Conservation (phyloP, 169 alveolate genomes). For the Eimeria falciformis region DNA sequence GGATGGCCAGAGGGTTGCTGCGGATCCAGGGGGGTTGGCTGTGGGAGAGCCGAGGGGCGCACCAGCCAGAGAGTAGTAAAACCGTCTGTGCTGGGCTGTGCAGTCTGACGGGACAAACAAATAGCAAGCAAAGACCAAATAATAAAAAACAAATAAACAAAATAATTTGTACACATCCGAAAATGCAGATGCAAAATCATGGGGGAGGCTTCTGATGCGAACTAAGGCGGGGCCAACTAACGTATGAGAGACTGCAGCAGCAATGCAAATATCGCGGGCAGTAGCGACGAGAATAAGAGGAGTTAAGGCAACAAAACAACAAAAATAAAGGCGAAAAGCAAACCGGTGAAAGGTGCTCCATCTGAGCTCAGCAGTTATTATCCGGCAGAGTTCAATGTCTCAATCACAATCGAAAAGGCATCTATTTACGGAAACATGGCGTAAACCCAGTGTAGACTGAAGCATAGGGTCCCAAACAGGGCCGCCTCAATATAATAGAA, state of each 20-base stretch:
- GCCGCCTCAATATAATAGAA: too few relatives aligned
- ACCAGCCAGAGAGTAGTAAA: slow-evolving; percentile 23
- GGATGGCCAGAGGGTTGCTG: background rate
- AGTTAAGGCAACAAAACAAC: background rate
- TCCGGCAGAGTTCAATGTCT: too few relatives aligned
- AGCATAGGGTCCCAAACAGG: too few relatives aligned
- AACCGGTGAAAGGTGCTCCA: background rate
- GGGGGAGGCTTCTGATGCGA: too few relatives aligned
- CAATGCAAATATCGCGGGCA: background rate
- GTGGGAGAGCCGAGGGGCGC: background rate
- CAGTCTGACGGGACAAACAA: slow-evolving; percentile 4
- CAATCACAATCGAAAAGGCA: too few relatives aligned
- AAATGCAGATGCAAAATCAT: background rate
- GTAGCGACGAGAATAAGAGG: background rate
- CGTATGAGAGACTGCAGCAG: background rate
- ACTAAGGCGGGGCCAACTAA: too few relatives aligned
- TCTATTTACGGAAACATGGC: too few relatives aligned
- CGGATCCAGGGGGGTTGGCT: slow-evolving; percentile 26
- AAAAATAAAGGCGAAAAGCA: background rate
- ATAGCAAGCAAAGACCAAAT: background rate
- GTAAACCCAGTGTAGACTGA: too few relatives aligned
- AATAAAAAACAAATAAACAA: background rate
- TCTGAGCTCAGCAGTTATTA: too few relatives aligned
- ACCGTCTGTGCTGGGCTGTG: slow-evolving; percentile 14
- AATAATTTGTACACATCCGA: background rate